Evolutionary conservation across 345 rosid species (phyloP).

Genomic region (Geranium rotundifolium): DNA sequence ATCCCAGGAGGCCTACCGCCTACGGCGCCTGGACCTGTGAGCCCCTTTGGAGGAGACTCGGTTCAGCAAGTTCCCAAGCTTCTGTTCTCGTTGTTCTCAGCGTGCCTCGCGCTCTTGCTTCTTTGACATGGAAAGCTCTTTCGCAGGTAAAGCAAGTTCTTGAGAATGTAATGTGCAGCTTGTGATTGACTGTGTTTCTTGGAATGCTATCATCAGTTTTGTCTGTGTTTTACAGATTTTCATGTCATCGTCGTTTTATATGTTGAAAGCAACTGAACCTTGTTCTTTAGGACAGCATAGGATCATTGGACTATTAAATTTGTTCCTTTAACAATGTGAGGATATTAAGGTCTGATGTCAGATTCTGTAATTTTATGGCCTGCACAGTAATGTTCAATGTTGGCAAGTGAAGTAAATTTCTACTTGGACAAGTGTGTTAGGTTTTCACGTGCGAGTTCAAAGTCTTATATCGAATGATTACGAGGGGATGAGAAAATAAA

Average conservation of each 20-base stretch:
- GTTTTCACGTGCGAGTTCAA: too few relatives aligned
- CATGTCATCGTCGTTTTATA: background rate
- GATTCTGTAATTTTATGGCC: too few relatives aligned
- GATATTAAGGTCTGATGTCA: too few relatives aligned
- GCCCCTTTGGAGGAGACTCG: constrained; percentile 36
- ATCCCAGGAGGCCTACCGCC: constrained; percentile 30
- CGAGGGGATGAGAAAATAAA: too few relatives aligned
- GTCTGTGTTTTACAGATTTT: background rate
- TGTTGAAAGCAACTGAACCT: background rate
- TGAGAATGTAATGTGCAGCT: background rate
- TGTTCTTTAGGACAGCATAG: background rate
- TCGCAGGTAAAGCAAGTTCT: too few relatives aligned
- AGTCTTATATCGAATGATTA: too few relatives aligned
- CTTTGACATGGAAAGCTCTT: background rate
- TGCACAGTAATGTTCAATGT: too few relatives aligned
- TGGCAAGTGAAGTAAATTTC: too few relatives aligned
- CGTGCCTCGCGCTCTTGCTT: constrained; percentile 14
- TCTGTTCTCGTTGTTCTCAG: constrained; percentile 19
- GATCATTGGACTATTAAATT: constrained; percentile 9
- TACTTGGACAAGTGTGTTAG: too few relatives aligned
- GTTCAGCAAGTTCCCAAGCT: constrained; percentile 17
- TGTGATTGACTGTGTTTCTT: background rate
- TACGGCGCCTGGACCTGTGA: constrained; percentile 51
- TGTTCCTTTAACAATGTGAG: too few relatives aligned
- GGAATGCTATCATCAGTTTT: background rate